Evolutionary conservation across 1,284 basidiomycete genomes (phyloP), one percentile per base, ranked within the genome.

Genomic region (Gymnopus androsaceus): DNA sequence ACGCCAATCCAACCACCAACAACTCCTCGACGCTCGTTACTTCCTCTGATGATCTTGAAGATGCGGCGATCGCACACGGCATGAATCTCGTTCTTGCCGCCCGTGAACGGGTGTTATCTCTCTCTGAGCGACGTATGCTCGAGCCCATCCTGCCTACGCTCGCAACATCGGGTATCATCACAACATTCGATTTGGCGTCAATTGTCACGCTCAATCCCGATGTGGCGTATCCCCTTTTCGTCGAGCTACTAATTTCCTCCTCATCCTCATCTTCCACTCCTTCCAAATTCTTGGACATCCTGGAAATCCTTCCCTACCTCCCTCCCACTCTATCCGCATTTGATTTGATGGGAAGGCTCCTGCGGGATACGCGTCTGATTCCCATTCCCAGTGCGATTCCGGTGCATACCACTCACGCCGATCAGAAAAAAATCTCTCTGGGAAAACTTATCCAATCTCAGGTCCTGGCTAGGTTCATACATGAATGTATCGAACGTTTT

Each of bases 251-350:
- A n/a, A 44, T 30, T 15, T n/a, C 36, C 11, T 53, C 70, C 51
- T 67, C 36, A 15, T n/a, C 36, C 11, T 53, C 70, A 50, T 67
- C 73, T 54, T 63, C 66, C 30, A 72, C 72, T 52, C 68, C 72
- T 57, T 71, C 72, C 61, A 75, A 77, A 55, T 70, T 73, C 17
- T 71, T 69, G 49, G 72, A 77, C 9, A 87, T 83, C 67, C 73
- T 88, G 49, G 82, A 87, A 41, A 78, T 82, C 19, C 69, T 88
- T 14, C 73, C 74, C 7, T 75, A 72, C 59, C 75, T 88, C 34
- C 85, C 88, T 4, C 88, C 88, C 0, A 82, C 81, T 0, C 71
- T 90, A 28, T 76, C 85, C n/a, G 83, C 85, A 3, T 88, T 90
- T 62, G 87, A 91, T 65, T 72, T 91, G 25, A 71, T 90, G 37